Evolutionary conservation across 495 filamentous ascomycete genomes (phyloP), one percentile per base, ranked within the genome.

Genomic region (Neurospora sp.): DNA sequence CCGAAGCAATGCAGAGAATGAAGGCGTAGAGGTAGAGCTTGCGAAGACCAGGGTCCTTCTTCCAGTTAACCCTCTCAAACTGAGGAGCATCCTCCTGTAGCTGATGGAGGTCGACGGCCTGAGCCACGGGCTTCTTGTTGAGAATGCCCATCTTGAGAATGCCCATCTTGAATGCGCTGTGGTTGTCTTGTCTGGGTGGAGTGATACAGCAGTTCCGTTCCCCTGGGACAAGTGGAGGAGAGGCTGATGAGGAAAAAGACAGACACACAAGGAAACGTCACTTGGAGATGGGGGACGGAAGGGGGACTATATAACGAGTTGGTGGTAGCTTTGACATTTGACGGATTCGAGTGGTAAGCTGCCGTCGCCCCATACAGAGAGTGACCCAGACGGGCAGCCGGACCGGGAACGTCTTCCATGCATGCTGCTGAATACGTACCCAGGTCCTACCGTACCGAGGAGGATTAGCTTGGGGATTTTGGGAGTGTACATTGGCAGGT

Each of bases 21-120:
- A 85, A 77, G 47, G 85, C 84, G 77, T 84, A 88, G 74, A 85
- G 85, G 79, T 89, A 89, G 10, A 91, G 87, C 81, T 86, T 89
- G 76, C 88, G 81, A 53, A 91, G 81, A 59, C 87, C 87, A 20
- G 87, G 85, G 68, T 90, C 87, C 75, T 83, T 86, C 71, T 76
- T 85, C 89, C 89, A 91, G 75, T 83, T 80, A 70, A 90, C 88
- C 74, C 81, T 81, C 76, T 88, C 87, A 72, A 90, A 88, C 74
- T 86, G 77, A 69, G 88, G 88, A 3, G 86, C 83, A 74, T 88
- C 86, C 70, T 86, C 87, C 71, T 85, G 82, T 70, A 86, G 84
- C 12, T 73, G 71, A 44, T 40, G 68, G 14, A 65, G 53, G 27
- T 65, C 53, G 6, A 75, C 71, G 40, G 78, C 80, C 37, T 79